These are phyloP conservation scores for Ailanthus altissimus DNA, from an alignment of 345 rosid species.

Conservation along the genomic window DNA sequence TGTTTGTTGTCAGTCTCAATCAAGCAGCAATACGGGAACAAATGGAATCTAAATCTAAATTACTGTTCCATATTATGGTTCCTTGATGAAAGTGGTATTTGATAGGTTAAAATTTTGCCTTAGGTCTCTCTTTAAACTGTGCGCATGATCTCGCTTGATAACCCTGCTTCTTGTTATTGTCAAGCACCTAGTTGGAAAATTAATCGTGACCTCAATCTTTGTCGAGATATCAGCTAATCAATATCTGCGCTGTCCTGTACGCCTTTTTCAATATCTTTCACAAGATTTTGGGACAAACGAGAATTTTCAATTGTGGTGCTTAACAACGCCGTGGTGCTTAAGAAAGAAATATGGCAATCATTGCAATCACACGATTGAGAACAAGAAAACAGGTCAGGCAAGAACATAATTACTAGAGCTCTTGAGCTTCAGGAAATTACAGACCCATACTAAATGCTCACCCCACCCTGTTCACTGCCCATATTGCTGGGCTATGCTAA, in stretches of 20 bases:
- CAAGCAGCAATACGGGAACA: background rate
- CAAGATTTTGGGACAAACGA: background rate
- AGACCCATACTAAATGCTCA: background rate
- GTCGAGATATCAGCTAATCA: background rate
- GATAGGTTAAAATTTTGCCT: background rate
- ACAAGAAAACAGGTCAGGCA: background rate
- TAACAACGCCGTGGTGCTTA: background rate
- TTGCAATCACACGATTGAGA: background rate
- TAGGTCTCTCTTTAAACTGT: background rate
- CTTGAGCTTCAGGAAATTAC: background rate
- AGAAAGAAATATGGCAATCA: background rate
- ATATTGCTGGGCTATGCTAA: no score
- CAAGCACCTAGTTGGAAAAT: slow-evolving; percentile 3
- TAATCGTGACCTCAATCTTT: background rate
- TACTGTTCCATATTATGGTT: background rate
- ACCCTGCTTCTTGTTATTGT: background rate
- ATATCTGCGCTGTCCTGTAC: background rate
- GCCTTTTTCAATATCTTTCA: background rate
- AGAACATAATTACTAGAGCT: background rate
- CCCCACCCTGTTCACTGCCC: background rate
- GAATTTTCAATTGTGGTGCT: background rate
- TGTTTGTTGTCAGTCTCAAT: background rate
- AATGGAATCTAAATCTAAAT: background rate
- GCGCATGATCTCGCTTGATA: background rate
- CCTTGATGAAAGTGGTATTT: background rate